Evolutionary conservation across 139 green algal species (phyloP).

Genomic region (Auxenochlorella pyrenoidosa): DNA sequence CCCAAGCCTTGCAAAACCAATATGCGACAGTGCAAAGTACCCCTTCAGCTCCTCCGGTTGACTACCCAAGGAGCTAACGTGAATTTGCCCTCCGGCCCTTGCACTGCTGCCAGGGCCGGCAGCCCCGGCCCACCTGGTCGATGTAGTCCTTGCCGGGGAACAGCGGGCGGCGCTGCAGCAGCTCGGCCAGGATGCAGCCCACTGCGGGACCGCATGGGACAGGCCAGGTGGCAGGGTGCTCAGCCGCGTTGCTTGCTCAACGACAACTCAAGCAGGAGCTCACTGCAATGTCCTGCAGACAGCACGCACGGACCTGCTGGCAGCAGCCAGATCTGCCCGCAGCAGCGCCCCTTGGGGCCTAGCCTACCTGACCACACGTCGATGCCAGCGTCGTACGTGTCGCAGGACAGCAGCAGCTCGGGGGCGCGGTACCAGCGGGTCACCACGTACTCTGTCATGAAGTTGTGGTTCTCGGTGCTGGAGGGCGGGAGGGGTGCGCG

Average conservation of each 20-base stretch:
- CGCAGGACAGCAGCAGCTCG: constrained; percentile 92
- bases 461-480: constrained; percentile 82
- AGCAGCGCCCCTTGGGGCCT: no score
- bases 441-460: constrained; percentile 98
- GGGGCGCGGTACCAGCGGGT: constrained; percentile 96
- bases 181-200: constrained; percentile 95
- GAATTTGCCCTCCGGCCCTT: no score
- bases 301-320: no score
- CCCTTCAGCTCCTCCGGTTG: no score
- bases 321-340: neutral
- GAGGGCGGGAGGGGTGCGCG: neutral
- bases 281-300: no score
- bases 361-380: constrained; percentile 71
- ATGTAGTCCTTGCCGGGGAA: constrained; percentile 94
- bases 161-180: constrained; percentile 88
- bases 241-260: neutral
- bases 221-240: neutral
- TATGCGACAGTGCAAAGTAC: no score
- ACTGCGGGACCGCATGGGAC: constrained; percentile 48
- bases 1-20: no score
- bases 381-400: constrained; percentile 84
- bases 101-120: no score
- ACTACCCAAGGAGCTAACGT: no score
- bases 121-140: constrained; percentile 68
- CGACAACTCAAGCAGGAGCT: no score